phyloP scores from a whole-genome alignment of 139 green algal species.

The Chlamydomonas schloesseri region DNA sequence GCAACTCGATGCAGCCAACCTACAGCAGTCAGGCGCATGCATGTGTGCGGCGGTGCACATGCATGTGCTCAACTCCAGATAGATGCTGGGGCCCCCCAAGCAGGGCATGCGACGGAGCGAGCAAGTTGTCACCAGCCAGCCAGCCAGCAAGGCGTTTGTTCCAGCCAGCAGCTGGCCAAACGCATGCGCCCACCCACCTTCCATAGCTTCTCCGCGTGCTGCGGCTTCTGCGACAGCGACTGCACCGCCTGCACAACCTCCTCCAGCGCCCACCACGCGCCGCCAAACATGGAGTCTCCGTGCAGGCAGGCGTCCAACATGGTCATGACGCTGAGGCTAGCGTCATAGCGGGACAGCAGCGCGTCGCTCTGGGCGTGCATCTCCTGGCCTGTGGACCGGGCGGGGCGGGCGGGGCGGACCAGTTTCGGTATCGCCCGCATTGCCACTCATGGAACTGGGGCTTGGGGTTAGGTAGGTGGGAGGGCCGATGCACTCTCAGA shows the following conservation, averaged over 20 bases:
- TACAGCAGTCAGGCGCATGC: too few species aligned
- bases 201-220: constrained; percentile 7
- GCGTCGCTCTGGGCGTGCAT: neutral
- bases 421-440: too few species aligned
- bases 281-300: constrained; percentile 8
- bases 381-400: neutral
- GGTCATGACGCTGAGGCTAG: neutral
- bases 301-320: constrained; percentile 24
- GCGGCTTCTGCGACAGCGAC: neutral
- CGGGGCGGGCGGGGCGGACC: too few species aligned
- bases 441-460: too few species aligned
- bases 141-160: too few species aligned
- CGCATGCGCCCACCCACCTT: neutral
- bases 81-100: too few species aligned
- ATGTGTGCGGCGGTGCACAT: neutral
- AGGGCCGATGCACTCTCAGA: too few species aligned
- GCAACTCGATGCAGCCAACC: neutral
- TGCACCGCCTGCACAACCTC: constrained; percentile 29
- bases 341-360: constrained; percentile 5
- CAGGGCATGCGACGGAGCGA: too few species aligned
- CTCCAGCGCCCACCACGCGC: constrained; percentile 7
- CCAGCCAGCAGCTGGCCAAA: too few species aligned
- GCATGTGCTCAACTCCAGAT: neutral
- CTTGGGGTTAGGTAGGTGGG: too few species aligned
- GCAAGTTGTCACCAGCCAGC: too few species aligned